Evolutionary conservation across 1,284 basidiomycete species (phyloP).

Genomic region (Austroboletus novae-zelandiae): DNA sequence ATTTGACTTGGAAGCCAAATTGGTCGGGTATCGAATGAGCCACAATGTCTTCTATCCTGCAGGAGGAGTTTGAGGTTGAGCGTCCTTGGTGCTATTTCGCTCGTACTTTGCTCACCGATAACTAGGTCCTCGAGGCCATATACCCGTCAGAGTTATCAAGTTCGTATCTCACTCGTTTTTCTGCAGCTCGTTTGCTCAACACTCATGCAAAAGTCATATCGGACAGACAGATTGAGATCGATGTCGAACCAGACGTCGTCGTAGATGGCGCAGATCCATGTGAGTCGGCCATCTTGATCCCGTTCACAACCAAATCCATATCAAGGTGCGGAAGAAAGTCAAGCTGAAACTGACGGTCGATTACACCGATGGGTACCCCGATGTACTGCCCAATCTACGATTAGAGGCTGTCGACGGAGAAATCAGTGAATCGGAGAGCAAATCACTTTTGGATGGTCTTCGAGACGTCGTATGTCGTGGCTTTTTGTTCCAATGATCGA

Average conservation of each 20-base stretch:
- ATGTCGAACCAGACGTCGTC: constrained; percentile 84
- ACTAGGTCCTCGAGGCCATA: constrained; percentile 90
- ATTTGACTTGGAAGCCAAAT: constrained; percentile 18
- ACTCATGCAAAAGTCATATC: constrained; percentile 73
- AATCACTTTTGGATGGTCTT: constrained; percentile 59
- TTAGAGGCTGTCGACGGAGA: constrained; percentile 71
- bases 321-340: constrained; percentile 50
- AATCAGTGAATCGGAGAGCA: constrained; percentile 57
- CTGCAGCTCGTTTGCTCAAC: constrained; percentile 41
- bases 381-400: constrained; percentile 73
- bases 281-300: constrained; percentile 37
- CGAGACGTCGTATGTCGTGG: constrained; percentile 55
- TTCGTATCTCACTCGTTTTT: constrained; percentile 48
- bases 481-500: not conserved
- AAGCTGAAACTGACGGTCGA: constrained; percentile 69
- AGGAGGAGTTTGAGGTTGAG: constrained; percentile 87
- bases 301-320: constrained; percentile 18
- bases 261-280: constrained; percentile 59
- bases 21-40: constrained; percentile 27
- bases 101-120: constrained; percentile 10
- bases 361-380: constrained; percentile 72
- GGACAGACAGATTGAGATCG: constrained; percentile 79
- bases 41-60: constrained; percentile 58
- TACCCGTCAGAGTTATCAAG: constrained; percentile 92
- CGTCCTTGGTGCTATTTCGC: constrained; percentile 4